Conservation (phyloP, 169 alveolate genomes). For the Perkinsus olseni region DNA sequence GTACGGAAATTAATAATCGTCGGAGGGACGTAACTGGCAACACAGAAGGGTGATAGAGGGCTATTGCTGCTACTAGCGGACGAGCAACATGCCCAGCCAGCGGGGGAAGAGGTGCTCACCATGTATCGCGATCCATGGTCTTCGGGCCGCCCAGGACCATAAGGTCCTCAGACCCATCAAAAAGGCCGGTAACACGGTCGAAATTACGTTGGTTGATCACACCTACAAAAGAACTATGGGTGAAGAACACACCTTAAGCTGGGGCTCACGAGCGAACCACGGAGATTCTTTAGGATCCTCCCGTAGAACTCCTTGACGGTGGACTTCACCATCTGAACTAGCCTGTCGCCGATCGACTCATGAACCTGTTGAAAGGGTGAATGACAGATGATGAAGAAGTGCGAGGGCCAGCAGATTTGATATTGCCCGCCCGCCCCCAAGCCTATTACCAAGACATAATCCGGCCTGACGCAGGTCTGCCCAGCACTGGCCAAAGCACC, state of each 20-base stretch:
- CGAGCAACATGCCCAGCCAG: constrained; percentile 40
- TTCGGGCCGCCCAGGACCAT: constrained; percentile 54
- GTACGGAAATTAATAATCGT: not conserved
- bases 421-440: not conserved
- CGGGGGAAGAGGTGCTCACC: constrained; percentile 60
- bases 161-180: constrained; percentile 46
- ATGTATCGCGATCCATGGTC: constrained; percentile 39
- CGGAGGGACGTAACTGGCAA: constrained; percentile 20
- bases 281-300: constrained; percentile 43
- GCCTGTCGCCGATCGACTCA: constrained; percentile 34
- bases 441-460: constrained; percentile 44
- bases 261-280: constrained; percentile 48
- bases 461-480: constrained; percentile 72
- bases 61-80: too few species aligned
- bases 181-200: constrained; percentile 45
- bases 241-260: too few species aligned
- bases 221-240: too few species aligned
- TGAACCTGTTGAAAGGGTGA: too few species aligned
- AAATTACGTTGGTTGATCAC: constrained; percentile 51
- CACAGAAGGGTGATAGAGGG: too few species aligned
- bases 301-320: constrained; percentile 44
- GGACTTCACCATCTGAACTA: constrained; percentile 40
- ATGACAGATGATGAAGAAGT: too few species aligned
- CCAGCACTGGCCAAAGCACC: constrained; percentile 65
- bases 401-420: not conserved